A percentile compares a stretch with the other conserved stretches of the same genome.
Conservation (phyloP, 495 filamentous ascomycete species). For the Trichoderma gamsii region DNA sequence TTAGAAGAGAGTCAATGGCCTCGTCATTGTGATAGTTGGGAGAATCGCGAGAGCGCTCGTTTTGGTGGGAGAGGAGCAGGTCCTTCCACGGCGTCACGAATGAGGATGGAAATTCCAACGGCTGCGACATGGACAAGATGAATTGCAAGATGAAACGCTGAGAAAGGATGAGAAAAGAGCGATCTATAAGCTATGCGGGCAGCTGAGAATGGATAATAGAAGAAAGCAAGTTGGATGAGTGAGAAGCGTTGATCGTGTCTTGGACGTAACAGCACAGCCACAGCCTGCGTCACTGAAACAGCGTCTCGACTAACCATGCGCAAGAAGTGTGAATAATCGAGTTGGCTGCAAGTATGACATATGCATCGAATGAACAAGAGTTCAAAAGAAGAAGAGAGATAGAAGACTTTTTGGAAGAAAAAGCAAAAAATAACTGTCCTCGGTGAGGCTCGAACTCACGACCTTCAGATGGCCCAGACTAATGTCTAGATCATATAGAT, state of each 20-base stretch:
- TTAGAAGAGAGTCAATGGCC: constrained; percentile 33
- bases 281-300: not conserved
- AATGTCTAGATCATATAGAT: constrained; percentile 11
- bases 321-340: not conserved
- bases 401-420: not conserved
- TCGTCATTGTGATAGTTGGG: constrained; percentile 29
- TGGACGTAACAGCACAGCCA: not conserved
- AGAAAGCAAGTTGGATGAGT: not conserved
- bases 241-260: not conserved
- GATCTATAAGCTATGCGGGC: not conserved
- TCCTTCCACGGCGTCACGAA: constrained; percentile 16
- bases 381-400: not conserved
- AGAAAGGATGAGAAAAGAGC: not conserved
- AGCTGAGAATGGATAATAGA: not conserved
- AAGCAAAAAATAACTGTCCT: constrained; percentile 9
- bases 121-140: not conserved
- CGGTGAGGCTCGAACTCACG: constrained; percentile 14
- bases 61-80: not conserved
- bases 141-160: not conserved
- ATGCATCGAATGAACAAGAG: too few species aligned
- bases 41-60: constrained; percentile 21
- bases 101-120: constrained; percentile 10
- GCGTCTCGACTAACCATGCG: not conserved
- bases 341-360: too few species aligned
- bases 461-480: constrained; percentile 14